phyloP scores from a whole-genome alignment of 257 asterid species.

The Echium plantagineum region DNA sequence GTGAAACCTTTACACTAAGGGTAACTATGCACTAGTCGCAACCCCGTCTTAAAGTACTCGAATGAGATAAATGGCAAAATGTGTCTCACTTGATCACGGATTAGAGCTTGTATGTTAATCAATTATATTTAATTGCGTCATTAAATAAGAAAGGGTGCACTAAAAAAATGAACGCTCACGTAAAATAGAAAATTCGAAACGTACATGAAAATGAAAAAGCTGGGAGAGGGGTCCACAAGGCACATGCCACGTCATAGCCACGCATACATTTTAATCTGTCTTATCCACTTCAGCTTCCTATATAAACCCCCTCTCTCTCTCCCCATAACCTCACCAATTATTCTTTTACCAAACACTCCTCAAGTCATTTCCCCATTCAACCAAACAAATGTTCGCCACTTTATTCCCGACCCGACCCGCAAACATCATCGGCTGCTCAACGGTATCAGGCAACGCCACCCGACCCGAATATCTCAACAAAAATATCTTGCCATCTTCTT shows the following conservation, averaged over 20 bases:
- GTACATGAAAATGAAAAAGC: too few species aligned
- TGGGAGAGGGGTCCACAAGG: too few species aligned
- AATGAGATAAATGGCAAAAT: too few species aligned
- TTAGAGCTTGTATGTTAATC: too few species aligned
- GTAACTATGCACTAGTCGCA: too few species aligned
- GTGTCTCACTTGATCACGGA: too few species aligned
- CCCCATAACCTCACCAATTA: neutral
- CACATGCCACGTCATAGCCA: constrained; percentile 5
- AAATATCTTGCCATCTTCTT: neutral
- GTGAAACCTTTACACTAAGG: too few species aligned
- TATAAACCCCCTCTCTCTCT: neutral
- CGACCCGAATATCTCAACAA: neutral
- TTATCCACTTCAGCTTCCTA: neutral
- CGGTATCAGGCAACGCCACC: neutral
- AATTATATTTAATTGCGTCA: too few species aligned
- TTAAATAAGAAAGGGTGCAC: too few species aligned
- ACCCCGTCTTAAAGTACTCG: too few species aligned
- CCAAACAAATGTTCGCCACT: neutral
- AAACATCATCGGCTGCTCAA: neutral
- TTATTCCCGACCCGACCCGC: neutral
- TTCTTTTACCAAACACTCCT: neutral
- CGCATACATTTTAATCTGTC: constrained; percentile 16
- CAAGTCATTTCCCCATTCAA: neutral
- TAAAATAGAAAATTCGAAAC: too few species aligned
- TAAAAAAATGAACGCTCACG: too few species aligned